Evolutionary conservation across 352 stramenopile genomes (phyloP).

Genomic region (Globisporangium orthogonon): DNA sequence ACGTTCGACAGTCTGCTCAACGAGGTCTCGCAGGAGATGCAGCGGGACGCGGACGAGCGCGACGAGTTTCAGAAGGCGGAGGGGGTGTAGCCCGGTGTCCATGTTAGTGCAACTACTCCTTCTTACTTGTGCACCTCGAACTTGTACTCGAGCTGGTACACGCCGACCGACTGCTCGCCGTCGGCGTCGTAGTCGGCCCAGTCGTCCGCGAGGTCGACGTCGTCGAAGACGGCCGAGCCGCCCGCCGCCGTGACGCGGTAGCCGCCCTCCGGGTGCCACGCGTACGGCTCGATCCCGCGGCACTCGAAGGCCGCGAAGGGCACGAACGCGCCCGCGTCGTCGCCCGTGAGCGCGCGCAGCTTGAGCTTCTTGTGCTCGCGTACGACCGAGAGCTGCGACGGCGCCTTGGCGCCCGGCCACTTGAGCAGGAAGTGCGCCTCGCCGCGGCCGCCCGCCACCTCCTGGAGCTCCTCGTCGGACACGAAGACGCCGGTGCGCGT

Average conservation of each 20-base stretch:
- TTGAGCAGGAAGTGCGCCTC: slow-evolving; percentile 82
- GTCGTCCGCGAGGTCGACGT: slow-evolving; percentile 78
- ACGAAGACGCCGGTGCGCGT: slow-evolving; percentile 72
- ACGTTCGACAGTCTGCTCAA: slow-evolving; percentile 73
- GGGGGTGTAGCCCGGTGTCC: slow-evolving; percentile 7
- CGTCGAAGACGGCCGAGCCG: slow-evolving; percentile 59
- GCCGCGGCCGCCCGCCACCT: slow-evolving; percentile 67
- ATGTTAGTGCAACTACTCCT: background rate
- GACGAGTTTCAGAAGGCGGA: slow-evolving; percentile 53
- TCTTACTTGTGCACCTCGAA: slow-evolving; percentile 72
- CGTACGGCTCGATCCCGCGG: slow-evolving; percentile 71
- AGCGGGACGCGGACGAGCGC: slow-evolving; percentile 73
- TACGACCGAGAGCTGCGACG: slow-evolving; percentile 75
- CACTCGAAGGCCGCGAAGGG: slow-evolving; percentile 85
- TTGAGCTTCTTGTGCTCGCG: slow-evolving; percentile 86
- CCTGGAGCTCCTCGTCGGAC: slow-evolving; percentile 69
- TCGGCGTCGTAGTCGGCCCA: slow-evolving; percentile 87
- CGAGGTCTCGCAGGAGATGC: slow-evolving; percentile 74
- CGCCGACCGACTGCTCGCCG: slow-evolving; percentile 60
- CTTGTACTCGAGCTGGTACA: slow-evolving; percentile 80
- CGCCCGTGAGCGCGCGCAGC: slow-evolving; percentile 30
- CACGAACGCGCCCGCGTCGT: slow-evolving; percentile 71
- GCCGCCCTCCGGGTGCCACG: slow-evolving; percentile 75
- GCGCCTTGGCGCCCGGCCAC: slow-evolving; percentile 79
- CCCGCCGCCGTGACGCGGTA: slow-evolving; percentile 64